These are phyloP conservation scores for Raphanus raphanistrum DNA, from an alignment of 345 rosid genomes.

Conservation along the genomic window DNA sequence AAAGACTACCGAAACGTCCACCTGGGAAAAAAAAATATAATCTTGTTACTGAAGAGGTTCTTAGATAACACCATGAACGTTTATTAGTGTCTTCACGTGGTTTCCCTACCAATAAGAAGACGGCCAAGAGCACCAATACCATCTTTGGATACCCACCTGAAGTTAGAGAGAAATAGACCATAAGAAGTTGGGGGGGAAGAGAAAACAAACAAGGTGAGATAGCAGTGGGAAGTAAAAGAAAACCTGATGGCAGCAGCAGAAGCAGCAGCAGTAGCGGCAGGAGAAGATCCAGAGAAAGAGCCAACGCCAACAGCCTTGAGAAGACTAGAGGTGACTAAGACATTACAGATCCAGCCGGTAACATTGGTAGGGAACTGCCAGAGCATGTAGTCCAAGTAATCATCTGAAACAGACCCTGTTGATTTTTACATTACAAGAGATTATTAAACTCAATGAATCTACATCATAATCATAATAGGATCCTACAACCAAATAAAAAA, in stretches of 20 bases:
- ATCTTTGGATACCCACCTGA: conserved; percentile 98
- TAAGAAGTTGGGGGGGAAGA: neutral
- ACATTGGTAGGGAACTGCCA: conserved; percentile 91
- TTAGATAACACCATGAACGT: conserved; percentile 20
- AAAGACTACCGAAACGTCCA: conserved; percentile 87
- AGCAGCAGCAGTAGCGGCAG: conserved; percentile 97
- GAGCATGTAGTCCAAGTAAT: conserved; percentile 89
- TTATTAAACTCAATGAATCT: neutral
- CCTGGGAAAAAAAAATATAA: conserved; percentile 50
- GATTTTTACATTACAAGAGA: neutral
- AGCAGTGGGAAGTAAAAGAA: neutral
- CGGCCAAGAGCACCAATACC: conserved; percentile 98
- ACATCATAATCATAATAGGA: neutral
- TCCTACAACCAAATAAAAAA: too few species aligned
- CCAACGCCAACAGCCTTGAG: conserved; percentile 92
- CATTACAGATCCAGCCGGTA: conserved; percentile 94
- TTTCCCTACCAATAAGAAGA: conserved; percentile 74
- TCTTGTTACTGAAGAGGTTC: conserved; percentile 24
- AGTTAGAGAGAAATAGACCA: conserved; percentile 21
- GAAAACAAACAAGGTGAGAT: neutral
- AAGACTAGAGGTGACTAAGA: conserved; percentile 93
- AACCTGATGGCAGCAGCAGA: conserved; percentile 68
- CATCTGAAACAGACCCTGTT: conserved; percentile 91
- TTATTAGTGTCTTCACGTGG: conserved; percentile 21
- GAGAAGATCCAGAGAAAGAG: conserved; percentile 76